Evolutionary conservation across 441 rosid species (phyloP).

Genomic region (Croton laevigatus): DNA sequence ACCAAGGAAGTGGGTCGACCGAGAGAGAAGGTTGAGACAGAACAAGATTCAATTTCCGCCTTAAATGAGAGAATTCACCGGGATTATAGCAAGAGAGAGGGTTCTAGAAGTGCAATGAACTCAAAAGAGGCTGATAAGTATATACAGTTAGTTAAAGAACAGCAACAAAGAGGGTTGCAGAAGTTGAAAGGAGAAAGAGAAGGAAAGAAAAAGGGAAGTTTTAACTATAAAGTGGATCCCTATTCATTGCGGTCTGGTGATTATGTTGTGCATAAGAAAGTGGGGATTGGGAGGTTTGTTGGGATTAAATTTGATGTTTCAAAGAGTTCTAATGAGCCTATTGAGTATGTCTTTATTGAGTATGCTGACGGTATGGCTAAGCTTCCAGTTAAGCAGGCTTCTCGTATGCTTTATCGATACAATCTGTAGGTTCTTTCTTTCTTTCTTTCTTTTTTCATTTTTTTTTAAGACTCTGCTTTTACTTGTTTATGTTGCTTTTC

Average conservation of each 20-base stretch:
- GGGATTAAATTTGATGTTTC: slow-evolving; percentile 74
- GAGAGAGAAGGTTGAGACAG: slow-evolving; percentile 40
- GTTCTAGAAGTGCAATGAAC: slow-evolving; percentile 55
- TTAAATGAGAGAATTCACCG: slow-evolving; percentile 82
- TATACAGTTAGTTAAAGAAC: slow-evolving; percentile 74
- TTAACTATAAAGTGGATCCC: slow-evolving; percentile 89
- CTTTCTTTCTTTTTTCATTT: too few relatives aligned
- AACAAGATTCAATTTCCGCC: slow-evolving; percentile 57
- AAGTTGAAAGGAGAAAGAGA: slow-evolving; percentile 71
- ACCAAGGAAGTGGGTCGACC: slow-evolving; percentile 27
- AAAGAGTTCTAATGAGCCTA: slow-evolving; percentile 55
- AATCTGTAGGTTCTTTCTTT: slow-evolving; percentile 56
- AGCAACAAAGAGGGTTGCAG: slow-evolving; percentile 89
- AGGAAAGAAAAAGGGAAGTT: slow-evolving; percentile 33
- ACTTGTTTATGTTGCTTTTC: neutral
- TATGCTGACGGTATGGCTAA: slow-evolving; percentile 98
- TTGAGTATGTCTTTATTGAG: slow-evolving; percentile 84
- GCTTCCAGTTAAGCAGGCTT: slow-evolving; percentile 94
- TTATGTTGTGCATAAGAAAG: slow-evolving; percentile 96
- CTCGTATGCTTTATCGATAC: slow-evolving; percentile 87
- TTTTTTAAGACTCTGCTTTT: too few relatives aligned
- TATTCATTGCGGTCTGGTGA: slow-evolving; percentile 69
- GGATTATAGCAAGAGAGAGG: slow-evolving; percentile 59
- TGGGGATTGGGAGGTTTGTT: slow-evolving; percentile 87
- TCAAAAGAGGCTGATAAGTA: slow-evolving; percentile 85